Conservation (phyloP, 768 basidiomycete genomes). For the Coprinopsis strossmayeri region DNA sequence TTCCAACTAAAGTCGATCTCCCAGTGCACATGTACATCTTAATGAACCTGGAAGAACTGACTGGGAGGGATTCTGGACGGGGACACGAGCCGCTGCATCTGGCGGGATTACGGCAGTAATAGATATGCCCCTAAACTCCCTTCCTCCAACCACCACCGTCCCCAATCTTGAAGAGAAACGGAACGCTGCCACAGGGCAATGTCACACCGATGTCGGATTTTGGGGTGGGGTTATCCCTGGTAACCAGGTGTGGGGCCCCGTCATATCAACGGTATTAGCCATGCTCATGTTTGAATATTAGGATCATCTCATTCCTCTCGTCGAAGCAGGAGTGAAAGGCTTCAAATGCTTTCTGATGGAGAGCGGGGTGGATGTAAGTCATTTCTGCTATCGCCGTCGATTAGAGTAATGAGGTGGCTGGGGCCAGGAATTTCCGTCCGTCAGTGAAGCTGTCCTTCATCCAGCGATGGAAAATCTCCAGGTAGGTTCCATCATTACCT, state of each 20-base stretch:
- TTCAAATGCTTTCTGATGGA: conserved; percentile 98
- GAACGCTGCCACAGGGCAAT: conserved; percentile 63
- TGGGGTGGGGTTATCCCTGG: conserved; percentile 95
- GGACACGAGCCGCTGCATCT: conserved; percentile 84
- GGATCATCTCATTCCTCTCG: conserved; percentile 69
- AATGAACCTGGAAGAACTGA: conserved; percentile 91
- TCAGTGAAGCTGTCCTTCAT: conserved; percentile 61
- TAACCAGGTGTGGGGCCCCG: conserved; percentile 54
- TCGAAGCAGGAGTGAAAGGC: conserved; percentile 80
- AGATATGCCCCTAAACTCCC: conserved; percentile 98
- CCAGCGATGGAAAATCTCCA: conserved; percentile 69
- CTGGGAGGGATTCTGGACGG: conserved; percentile 93
- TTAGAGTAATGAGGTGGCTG: conserved; percentile 5
- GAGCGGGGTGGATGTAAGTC: conserved; percentile 87
- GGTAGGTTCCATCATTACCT: conserved; percentile 30
- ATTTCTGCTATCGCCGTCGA: not conserved
- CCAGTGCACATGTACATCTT: conserved; percentile 84
- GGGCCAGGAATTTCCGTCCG: conserved; percentile 87
- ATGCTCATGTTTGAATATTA: conserved; percentile 21
- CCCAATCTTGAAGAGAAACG: conserved; percentile 68
- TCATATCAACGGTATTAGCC: not conserved
- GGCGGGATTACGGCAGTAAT: conserved; percentile 95
- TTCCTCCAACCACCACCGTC: conserved; percentile 91
- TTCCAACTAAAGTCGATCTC: conserved; percentile 9
- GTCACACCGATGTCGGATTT: conserved; percentile 79